A percentile compares a stretch with the other conserved stretches of the same genome.
phyloP scores from a whole-genome alignment of 306 rosid genomes.

The Vigna radiata region DNA sequence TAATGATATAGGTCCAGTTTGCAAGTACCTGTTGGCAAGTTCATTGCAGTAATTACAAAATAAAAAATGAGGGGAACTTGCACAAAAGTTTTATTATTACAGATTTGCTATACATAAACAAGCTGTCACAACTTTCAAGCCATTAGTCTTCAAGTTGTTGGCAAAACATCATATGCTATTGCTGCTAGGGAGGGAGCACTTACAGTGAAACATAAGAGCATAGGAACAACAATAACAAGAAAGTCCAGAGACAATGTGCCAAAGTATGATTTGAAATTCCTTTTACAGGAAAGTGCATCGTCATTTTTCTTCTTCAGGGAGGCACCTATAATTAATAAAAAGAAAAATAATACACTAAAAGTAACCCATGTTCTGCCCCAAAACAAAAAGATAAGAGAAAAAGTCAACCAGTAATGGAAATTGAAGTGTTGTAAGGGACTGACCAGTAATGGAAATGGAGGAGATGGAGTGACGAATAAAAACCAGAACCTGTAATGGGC shows the following conservation, averaged over 20 bases:
- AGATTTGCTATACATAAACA: slow-evolving; percentile 20
- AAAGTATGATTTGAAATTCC: slow-evolving; percentile 58
- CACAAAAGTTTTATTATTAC: slow-evolving; percentile 4
- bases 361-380: too few species aligned
- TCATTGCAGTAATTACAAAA: slow-evolving; percentile 34
- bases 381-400: too few species aligned
- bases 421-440: slow-evolving; percentile 20
- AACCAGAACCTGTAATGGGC: slow-evolving; percentile 41
- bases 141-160: not conserved
- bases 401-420: too few species aligned
- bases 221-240: slow-evolving; percentile 72
- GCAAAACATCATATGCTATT: slow-evolving; percentile 10
- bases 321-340: slow-evolving; percentile 38
- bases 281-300: slow-evolving; percentile 47
- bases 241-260: slow-evolving; percentile 65
- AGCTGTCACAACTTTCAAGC: slow-evolving; percentile 8
- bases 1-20: slow-evolving; percentile 61
- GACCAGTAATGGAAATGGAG: slow-evolving; percentile 41
- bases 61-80: not conserved
- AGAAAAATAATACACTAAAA: not conserved
- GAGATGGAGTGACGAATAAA: slow-evolving; percentile 52
- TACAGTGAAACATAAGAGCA: slow-evolving; percentile 67
- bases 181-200: slow-evolving; percentile 46
- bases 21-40: slow-evolving; percentile 70
- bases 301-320: slow-evolving; percentile 73